Percentiles rank a stretch among this genome's conserved stretches.
Evolutionary conservation across 306 rosid species (phyloP).

Genomic region (Geum urbanum): DNA sequence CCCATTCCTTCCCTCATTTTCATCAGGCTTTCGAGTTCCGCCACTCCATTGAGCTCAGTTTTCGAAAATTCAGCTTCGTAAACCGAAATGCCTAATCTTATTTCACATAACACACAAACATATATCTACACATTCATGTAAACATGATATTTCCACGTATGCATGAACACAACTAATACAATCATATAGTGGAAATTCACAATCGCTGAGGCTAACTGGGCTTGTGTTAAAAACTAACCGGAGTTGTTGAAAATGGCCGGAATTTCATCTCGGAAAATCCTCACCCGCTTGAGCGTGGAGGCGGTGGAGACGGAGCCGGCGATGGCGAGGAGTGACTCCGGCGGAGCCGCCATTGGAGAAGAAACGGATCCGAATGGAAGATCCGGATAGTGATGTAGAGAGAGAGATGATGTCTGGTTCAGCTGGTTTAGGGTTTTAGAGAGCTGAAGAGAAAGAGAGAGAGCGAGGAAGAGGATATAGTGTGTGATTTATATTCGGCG

Average conservation of each 20-base stretch:
- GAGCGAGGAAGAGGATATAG: neutral
- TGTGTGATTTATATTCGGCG: neutral
- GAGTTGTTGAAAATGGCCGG: slow-evolving; percentile 43
- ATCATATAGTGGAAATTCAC: too few relatives aligned
- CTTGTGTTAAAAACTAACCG: slow-evolving; percentile 39
- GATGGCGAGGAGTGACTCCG: slow-evolving; percentile 52
- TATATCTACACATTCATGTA: neutral
- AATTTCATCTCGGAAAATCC: slow-evolving; percentile 65
- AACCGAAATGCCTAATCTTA: too few relatives aligned
- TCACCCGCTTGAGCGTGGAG: slow-evolving; percentile 62
- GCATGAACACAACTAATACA: neutral
- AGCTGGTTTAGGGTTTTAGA: slow-evolving; percentile 39
- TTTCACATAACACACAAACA: neutral
- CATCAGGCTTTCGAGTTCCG: too few relatives aligned
- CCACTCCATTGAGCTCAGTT: too few relatives aligned
- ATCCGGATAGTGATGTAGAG: slow-evolving; percentile 8
- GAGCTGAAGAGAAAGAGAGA: neutral
- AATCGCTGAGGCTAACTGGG: too few relatives aligned
- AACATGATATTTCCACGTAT: neutral
- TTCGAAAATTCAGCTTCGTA: too few relatives aligned
- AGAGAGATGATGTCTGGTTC: neutral
- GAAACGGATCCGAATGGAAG: slow-evolving; percentile 28
- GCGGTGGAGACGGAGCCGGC: slow-evolving; percentile 56
- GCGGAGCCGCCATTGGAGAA: slow-evolving; percentile 55
- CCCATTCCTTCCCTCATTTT: too few relatives aligned